Conservation (phyloP, 2,329 filamentous ascomycete genomes). For the Didymellaceae sp. region DNA sequence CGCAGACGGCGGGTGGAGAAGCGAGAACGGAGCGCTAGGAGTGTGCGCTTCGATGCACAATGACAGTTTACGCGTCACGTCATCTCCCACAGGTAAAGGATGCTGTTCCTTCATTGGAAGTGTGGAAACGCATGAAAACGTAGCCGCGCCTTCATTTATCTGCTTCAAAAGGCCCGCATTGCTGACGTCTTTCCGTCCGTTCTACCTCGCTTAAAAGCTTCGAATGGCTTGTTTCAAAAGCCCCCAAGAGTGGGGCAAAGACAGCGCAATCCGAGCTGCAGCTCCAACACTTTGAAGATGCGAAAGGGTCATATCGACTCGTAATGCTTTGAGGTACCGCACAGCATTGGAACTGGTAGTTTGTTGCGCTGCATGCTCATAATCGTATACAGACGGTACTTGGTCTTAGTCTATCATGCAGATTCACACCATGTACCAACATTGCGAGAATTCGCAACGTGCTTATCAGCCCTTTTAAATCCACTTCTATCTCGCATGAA, state of each 20-base stretch:
- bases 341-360: no score
- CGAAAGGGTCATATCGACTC: no score
- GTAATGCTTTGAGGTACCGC: neutral
- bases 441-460: no score
- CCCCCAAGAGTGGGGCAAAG: neutral
- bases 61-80: neutral
- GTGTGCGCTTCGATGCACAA: neutral
- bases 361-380: no score
- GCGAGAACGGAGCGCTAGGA: neutral
- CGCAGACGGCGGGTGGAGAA: conserved; percentile 8
- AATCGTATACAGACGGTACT: no score
- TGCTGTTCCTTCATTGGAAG: neutral
- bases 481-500: neutral
- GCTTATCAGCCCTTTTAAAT: no score
- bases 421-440: no score
- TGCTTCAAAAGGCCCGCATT: conserved; percentile 7
- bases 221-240: conserved; percentile 12
- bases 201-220: conserved; percentile 7
- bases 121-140: conserved; percentile 7
- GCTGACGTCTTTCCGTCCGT: conserved; percentile 4
- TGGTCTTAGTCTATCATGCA: no score
- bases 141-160: conserved; percentile 9
- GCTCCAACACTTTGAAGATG: neutral
- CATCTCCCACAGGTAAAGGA: neutral
- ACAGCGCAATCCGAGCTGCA: neutral